Conservation (phyloP, 495 filamentous ascomycete species). For the Pseudoneurospora amorphoporcata region DNA sequence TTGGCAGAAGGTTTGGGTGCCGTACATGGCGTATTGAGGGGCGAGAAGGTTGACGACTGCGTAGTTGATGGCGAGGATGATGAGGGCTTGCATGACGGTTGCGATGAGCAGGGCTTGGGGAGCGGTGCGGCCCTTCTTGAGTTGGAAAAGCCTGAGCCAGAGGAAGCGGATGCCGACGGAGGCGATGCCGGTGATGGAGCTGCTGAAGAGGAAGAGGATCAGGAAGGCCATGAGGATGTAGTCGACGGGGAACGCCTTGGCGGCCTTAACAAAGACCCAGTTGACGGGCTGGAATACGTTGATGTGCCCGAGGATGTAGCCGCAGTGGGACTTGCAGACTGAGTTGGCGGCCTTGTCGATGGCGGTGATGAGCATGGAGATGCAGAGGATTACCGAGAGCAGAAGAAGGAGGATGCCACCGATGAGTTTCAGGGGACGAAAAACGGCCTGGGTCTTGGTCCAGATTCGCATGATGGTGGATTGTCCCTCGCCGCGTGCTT, state of each 20-base stretch:
- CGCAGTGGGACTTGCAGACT: slow-evolving; percentile 79
- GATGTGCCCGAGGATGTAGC: slow-evolving; percentile 85
- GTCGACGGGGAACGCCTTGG: slow-evolving; percentile 82
- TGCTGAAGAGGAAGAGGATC: slow-evolving; percentile 74
- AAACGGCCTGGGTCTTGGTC: slow-evolving; percentile 65
- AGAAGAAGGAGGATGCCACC: slow-evolving; percentile 68
- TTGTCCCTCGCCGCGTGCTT: slow-evolving; percentile 62
- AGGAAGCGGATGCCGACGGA: slow-evolving; percentile 88
- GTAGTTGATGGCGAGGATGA: slow-evolving; percentile 84
- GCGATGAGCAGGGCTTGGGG: slow-evolving; percentile 89
- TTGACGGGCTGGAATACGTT: slow-evolving; percentile 94
- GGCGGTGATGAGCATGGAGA: slow-evolving; percentile 87
- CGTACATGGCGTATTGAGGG: slow-evolving; percentile 90
- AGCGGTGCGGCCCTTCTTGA: slow-evolving; percentile 77
- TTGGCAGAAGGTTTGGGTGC: slow-evolving; percentile 88
- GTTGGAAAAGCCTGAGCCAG: slow-evolving; percentile 84
- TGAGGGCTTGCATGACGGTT: slow-evolving; percentile 82
- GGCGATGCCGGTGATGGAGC: slow-evolving; percentile 76
- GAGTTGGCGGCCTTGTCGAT: slow-evolving; percentile 97
- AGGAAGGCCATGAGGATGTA: slow-evolving; percentile 79
- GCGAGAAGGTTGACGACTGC: slow-evolving; percentile 81
- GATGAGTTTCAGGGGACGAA: slow-evolving; percentile 75
- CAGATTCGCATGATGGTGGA: slow-evolving; percentile 59
- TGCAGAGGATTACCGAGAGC: slow-evolving; percentile 64
- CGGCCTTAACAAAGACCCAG: slow-evolving; percentile 73